Evolutionary conservation across 345 rosid genomes (phyloP).

Genomic region (Lumnitzera racemosa): DNA sequence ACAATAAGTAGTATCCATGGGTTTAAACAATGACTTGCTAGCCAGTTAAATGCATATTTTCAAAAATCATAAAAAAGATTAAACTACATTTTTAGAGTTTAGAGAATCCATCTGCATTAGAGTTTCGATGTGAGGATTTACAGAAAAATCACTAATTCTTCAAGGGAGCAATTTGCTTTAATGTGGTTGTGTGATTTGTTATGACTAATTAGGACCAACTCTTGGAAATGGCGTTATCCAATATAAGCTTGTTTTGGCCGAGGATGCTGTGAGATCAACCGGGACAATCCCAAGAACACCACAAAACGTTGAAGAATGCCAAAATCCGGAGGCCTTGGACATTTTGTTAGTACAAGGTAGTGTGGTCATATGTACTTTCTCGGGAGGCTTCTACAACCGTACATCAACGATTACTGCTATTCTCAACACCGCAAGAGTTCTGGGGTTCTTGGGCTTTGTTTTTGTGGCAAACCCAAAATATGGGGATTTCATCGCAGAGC

Average conservation of each 20-base stretch:
- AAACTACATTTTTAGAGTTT: too few species aligned
- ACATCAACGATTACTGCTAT: conserved; percentile 54
- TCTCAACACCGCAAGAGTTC: conserved; percentile 45
- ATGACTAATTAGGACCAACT: conserved; percentile 42
- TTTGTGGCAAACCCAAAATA: conserved; percentile 53
- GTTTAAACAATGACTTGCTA: too few species aligned
- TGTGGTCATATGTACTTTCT: conserved; percentile 66
- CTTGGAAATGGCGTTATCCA: conserved; percentile 34
- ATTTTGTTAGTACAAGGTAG: conserved; percentile 38
- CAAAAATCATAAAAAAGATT: too few species aligned
- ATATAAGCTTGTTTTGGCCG: conserved; percentile 56
- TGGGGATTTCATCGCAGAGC: conserved; percentile 64
- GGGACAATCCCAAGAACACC: conserved; percentile 45
- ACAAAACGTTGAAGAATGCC: conserved; percentile 62
- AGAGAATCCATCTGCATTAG: too few species aligned
- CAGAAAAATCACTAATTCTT: not conserved
- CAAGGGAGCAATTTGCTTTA: too few species aligned
- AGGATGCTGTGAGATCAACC: conserved; percentile 41
- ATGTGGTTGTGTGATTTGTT: not conserved
- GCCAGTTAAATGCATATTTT: too few species aligned
- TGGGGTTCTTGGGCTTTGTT: conserved; percentile 55
- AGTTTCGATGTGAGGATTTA: too few species aligned
- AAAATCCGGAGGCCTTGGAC: conserved; percentile 53
- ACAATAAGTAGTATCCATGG: too few species aligned
- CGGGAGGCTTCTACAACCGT: conserved; percentile 55